Evolutionary conservation across 768 basidiomycete species (phyloP).

Genomic region (Exidia glandulosa): DNA sequence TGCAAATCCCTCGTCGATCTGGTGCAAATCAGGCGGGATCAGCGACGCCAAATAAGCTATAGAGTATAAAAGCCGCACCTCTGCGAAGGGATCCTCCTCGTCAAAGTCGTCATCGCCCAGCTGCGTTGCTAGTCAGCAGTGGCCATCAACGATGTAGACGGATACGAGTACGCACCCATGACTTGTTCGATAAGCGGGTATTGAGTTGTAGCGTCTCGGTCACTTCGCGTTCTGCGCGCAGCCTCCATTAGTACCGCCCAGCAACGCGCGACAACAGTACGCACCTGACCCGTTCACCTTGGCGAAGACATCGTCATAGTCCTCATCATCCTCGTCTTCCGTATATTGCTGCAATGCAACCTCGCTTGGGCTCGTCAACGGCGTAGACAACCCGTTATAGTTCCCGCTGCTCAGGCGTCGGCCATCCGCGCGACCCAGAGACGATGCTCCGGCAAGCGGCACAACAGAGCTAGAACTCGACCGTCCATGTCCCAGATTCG

Average conservation of each 20-base stretch:
- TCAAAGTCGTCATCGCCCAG: constrained; percentile 74
- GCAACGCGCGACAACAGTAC: not conserved
- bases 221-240: constrained; percentile 41
- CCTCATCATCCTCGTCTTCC: constrained; percentile 71
- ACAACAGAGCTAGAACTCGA: constrained; percentile 14
- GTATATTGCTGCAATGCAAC: constrained; percentile 76
- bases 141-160: not conserved
- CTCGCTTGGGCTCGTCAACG: constrained; percentile 32
- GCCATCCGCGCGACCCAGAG: constrained; percentile 19
- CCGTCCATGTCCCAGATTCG: not conserved
- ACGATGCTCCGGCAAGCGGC: constrained; percentile 19
- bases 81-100: constrained; percentile 94
- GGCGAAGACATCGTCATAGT: constrained; percentile 92
- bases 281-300: constrained; percentile 53
- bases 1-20: constrained; percentile 90
- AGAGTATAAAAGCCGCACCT: constrained; percentile 32
- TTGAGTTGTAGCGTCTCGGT: constrained; percentile 75
- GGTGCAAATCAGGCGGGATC: constrained; percentile 5
- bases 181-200: constrained; percentile 77
- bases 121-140: constrained; percentile 23
- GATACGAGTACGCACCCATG: constrained; percentile 50
- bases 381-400: not conserved
- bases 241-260: constrained; percentile 3
- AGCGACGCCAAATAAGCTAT: not conserved
- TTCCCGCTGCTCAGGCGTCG: too few relatives aligned